A percentile compares a stretch with the other conserved stretches of the same genome.
Evolutionary conservation across 116 monocot genomes (phyloP).

Genomic region (Cymodocea nodosa): DNA sequence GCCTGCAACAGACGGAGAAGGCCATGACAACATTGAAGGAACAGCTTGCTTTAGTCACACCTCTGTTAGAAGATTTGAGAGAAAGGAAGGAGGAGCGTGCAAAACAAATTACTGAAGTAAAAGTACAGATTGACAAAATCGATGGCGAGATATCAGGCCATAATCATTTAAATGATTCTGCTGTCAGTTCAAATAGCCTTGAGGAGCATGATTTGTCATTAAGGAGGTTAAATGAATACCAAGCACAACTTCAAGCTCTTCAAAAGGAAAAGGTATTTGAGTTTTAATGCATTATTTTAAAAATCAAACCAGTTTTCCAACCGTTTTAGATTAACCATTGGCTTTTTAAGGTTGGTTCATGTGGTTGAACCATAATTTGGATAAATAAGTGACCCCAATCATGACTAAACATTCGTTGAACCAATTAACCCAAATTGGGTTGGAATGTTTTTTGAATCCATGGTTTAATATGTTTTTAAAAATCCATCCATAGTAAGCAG

Average conservation of each 20-base stretch:
- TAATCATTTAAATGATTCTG: slow-evolving; percentile 14
- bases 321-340: no score
- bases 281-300: background rate
- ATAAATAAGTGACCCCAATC: no score
- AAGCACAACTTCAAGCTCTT: slow-evolving; percentile 44
- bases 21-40: slow-evolving; percentile 48
- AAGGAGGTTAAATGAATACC: slow-evolving; percentile 58
- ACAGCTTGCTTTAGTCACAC: slow-evolving; percentile 50
- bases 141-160: slow-evolving; percentile 39
- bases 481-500: no score
- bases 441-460: no score
- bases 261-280: slow-evolving; percentile 87
- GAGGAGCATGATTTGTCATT: slow-evolving; percentile 71
- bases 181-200: background rate
- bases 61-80: slow-evolving; percentile 51
- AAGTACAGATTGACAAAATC: slow-evolving; percentile 61
- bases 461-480: no score
- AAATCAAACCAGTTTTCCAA: no score
- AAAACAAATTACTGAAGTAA: slow-evolving; percentile 52
- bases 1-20: slow-evolving; percentile 38
- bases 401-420: no score
- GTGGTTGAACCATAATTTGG: no score
- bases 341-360: no score
- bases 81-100: slow-evolving; percentile 48
- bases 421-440: no score